These are phyloP conservation scores for Penicillium brevicompactum DNA, from an alignment of 2,329 filamentous ascomycete species.

Conservation along the genomic window DNA sequence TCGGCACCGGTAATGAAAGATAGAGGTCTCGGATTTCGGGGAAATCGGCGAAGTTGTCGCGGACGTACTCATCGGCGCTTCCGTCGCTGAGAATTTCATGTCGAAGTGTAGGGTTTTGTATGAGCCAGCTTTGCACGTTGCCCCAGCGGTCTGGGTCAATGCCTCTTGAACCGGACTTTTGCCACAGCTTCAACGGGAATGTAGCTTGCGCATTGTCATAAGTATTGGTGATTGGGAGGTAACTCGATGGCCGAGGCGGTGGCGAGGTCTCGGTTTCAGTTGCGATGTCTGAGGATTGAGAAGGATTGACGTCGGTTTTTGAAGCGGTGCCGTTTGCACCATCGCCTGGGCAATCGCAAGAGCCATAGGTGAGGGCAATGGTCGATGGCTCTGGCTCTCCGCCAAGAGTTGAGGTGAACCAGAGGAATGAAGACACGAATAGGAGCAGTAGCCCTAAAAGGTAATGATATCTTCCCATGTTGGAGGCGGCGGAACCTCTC, in stretches of 20 bases:
- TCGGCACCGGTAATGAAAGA: conserved; percentile 32
- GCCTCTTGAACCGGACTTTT: conserved; percentile 11
- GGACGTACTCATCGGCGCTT: conserved; percentile 34
- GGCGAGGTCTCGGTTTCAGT: not conserved
- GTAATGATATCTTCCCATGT: conserved; percentile 11
- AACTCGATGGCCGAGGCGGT: conserved; percentile 4
- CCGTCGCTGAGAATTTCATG: conserved; percentile 37
- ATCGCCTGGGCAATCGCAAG: not conserved
- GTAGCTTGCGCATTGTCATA: not conserved
- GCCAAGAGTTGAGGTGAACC: conserved; percentile 2
- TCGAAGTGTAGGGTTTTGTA: conserved; percentile 32
- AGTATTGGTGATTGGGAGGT: not conserved
- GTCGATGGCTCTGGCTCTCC: not conserved
- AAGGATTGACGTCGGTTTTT: not conserved
- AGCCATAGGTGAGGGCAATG: not conserved
- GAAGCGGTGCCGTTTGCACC: not conserved
- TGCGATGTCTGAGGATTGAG: not conserved
- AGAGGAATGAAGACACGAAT: conserved; percentile 6
- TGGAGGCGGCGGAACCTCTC: not conserved
- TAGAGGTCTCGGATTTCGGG: conserved; percentile 42
- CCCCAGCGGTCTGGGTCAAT: not conserved
- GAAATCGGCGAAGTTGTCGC: conserved; percentile 33
- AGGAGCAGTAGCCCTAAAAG: conserved; percentile 8
- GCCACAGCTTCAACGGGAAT: conserved; percentile 19
- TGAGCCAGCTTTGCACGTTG: conserved; percentile 26